Base-by-base conservation (phyloP, 805 yeast genomes). In the Lachancea waltii region DNA sequence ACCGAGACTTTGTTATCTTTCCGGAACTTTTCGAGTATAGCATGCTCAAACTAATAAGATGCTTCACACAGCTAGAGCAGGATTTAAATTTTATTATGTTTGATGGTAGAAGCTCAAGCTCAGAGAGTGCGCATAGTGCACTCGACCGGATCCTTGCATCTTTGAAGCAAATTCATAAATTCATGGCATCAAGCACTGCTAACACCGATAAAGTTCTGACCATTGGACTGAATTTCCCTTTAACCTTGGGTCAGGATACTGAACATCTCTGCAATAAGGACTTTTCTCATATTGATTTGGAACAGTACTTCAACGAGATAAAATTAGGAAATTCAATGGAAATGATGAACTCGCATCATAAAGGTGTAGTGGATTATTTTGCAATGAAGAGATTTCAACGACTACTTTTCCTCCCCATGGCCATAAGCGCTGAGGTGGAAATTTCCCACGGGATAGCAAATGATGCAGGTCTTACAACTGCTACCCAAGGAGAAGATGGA, bases 1-100 rank as follows among this genome's bases (percentile, higher is more conserved):
- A 55, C 36, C 58, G 56, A 35, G 67, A 64, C 33, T 37, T 62
- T 5, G 46, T 59, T 0, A 40, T 56, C 2, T 64, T 60, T 35
- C 58, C 54, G 5, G 63, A 63, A 23, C 49, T 62, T 29, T 63
- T 64, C 40, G 43, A 48, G 5, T 31, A 42, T 16, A 32, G 33
- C 10, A 35, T 48, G 14, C 30, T 53, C 29, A 39, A 43, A 11
- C 35, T 44, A 4, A 41, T 54, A 3, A 30, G 44, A 23, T 16
- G 38, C 7, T 27, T 54, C 7, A 34, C 48, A 13, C 29, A 42
- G 9, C 17, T 40, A 18, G 42, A 40, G 32, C 20, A 15, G 17
- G 22, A 20, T 31, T 13, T 38, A 21, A 23, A 33, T 29, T 23
- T 10, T 18, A 15, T 33, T 25, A 13, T 38, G 11, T 37, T 37